Conservation (phyloP, 169 alveolate genomes). For the Plasmodium falciparum region DNA sequence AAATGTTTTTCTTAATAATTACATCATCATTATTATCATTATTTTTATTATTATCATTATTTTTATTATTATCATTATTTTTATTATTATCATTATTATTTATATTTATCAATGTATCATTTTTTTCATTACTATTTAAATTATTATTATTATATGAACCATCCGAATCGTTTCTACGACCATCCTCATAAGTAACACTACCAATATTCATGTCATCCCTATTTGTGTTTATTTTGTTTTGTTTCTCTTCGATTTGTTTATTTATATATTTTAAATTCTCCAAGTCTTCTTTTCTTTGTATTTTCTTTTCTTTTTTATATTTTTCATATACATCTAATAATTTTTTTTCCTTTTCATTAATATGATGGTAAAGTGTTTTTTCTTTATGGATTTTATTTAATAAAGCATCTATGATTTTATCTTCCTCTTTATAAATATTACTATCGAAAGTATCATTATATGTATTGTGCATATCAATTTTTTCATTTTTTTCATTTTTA, state of each 20-base stretch:
- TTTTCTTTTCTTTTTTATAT: conserved; percentile 19
- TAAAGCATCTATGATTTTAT: conserved; percentile 17
- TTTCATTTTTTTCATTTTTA: not conserved
- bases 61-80: no score
- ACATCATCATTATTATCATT: not conserved
- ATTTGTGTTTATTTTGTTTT: not conserved
- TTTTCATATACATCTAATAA: conserved; percentile 25
- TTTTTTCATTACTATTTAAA: not conserved
- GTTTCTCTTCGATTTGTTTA: conserved; percentile 7
- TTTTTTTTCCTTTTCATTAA: conserved; percentile 10
- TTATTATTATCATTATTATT: no score
- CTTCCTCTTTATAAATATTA: conserved; percentile 13
- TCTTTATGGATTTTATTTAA: conserved; percentile 10
- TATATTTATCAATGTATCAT: not conserved
- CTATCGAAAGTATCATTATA: not conserved
- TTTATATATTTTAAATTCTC: conserved; percentile 61
- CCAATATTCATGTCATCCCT: not conserved
- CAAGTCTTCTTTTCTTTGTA: conserved; percentile 31
- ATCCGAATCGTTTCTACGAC: no score
- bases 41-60: no score
- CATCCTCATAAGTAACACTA: no score
- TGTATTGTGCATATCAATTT: not conserved
- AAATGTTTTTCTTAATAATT: conserved; percentile 2
- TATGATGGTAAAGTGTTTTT: not conserved
- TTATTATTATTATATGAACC: no score